Evolutionary conservation across 2,329 filamentous ascomycete genomes (phyloP).

Genomic region (Pseudogymnoascus sp.): DNA sequence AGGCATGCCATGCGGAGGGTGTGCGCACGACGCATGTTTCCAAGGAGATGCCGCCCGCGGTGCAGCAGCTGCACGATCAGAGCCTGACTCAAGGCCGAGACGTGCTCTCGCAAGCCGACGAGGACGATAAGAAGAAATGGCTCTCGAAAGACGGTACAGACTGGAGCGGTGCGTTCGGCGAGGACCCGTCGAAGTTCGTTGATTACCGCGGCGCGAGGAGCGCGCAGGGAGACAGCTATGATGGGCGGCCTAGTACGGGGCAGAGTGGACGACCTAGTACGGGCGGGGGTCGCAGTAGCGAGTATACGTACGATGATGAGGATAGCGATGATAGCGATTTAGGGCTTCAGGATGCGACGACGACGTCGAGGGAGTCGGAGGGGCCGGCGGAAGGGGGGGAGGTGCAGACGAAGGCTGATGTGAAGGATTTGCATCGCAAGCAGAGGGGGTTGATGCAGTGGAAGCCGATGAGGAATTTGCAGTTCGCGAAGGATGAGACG

Average conservation of each 20-base stretch:
- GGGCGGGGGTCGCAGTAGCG: not conserved
- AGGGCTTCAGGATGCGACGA: conserved; percentile 51
- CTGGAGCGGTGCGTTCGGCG: conserved; percentile 80
- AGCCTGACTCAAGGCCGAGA: conserved; percentile 76
- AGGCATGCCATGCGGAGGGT: conserved; percentile 83
- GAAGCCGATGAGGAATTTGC: conserved; percentile 78
- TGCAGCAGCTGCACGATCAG: conserved; percentile 73
- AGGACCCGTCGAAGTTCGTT: conserved; percentile 53
- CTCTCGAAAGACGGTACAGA: conserved; percentile 73
- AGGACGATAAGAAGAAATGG: conserved; percentile 72
- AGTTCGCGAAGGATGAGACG: conserved; percentile 83
- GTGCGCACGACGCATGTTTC: conserved; percentile 66
- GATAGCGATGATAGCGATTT: conserved; percentile 38
- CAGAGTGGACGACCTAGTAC: not conserved
- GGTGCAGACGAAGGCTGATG: conserved; percentile 8
- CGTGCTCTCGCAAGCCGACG: conserved; percentile 64
- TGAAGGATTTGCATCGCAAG: conserved; percentile 69
- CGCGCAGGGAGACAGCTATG: not conserved
- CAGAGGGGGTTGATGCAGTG: conserved; percentile 93
- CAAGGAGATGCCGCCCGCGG: conserved; percentile 64
- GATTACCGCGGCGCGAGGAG: conserved; percentile 25
- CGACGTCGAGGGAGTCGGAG: conserved; percentile 12
- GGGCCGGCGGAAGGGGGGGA: not conserved
- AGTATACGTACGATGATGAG: conserved; percentile 20
- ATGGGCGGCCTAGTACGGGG: not conserved